Conservation (phyloP, 2,329 filamentous ascomycete species). For the Clonostachys sp. region DNA sequence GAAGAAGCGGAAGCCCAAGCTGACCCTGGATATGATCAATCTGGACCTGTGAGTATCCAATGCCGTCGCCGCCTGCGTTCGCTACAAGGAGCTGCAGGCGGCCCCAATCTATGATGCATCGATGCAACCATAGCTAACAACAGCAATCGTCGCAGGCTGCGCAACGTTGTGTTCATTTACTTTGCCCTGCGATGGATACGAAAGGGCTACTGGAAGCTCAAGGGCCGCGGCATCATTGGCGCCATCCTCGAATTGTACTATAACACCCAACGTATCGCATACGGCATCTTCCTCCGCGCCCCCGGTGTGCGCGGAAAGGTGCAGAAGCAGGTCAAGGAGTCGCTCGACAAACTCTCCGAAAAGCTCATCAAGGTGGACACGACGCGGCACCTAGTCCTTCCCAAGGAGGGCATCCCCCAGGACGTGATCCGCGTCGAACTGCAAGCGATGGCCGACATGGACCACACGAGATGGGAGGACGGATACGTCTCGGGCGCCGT, state of each 20-base stretch:
- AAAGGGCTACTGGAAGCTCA: slow-evolving; percentile 76
- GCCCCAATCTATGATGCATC: no score
- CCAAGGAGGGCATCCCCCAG: slow-evolving; percentile 76
- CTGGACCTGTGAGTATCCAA: slow-evolving; percentile 58
- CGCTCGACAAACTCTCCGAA: slow-evolving; percentile 72
- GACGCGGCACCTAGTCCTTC: slow-evolving; percentile 70
- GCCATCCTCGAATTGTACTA: slow-evolving; percentile 71
- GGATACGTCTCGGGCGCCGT: slow-evolving; percentile 91
- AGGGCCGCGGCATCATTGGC: slow-evolving; percentile 82
- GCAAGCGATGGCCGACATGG: slow-evolving; percentile 72
- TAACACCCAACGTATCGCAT: slow-evolving; percentile 66
- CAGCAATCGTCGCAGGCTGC: slow-evolving; percentile 49
- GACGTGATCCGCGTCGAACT: slow-evolving; percentile 80
- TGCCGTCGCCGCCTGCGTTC: not conserved
- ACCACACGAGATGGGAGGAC: slow-evolving; percentile 96
- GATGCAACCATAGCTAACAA: not conserved
- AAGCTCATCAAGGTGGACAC: slow-evolving; percentile 77
- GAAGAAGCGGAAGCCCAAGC: slow-evolving; percentile 48
- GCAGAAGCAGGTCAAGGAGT: slow-evolving; percentile 75
- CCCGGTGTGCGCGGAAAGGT: slow-evolving; percentile 86
- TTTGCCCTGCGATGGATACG: slow-evolving; percentile 83
- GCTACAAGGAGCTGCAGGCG: no score
- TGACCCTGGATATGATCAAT: slow-evolving; percentile 55
- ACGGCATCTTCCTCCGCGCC: slow-evolving; percentile 79
- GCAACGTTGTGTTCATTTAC: slow-evolving; percentile 83